Base-by-base conservation (phyloP, 495 filamentous ascomycete species). In the Aspergillus haitiensis region DNA sequence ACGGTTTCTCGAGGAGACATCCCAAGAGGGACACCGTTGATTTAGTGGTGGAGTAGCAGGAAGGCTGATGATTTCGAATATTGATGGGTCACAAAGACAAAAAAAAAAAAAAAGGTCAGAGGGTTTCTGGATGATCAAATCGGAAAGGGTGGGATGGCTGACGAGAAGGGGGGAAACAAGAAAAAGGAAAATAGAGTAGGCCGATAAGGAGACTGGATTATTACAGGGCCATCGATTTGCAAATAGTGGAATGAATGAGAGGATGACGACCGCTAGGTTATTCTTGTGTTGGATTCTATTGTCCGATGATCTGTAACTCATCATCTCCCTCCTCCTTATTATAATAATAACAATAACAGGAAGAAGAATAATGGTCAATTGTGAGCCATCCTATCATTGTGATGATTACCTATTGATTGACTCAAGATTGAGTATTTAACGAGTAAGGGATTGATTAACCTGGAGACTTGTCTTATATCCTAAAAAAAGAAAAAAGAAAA, bases 21-120 rank as follows among this genome's bases (percentile, higher is more conserved):
- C 42, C 12, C 6, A 46, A 46, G 7, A 47, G 44, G 44, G 44
- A 18, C 42, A 46, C 42, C 12, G 15, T 21, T 47, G 44, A 21
- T 18, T 21, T 2, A 15, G 15, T 7, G 44, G 44, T 47, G 44
- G 44, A 47, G 44, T 21, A 47, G n/a, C 44, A 21, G 44, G 44
- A 21, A 47, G 6, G 16, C 9, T 9, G 11, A 47, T 27, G 21
- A 27, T 27, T 47, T 21, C 6, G 16, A 47, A 16, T 27, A 27
- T 27, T 47, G 44, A 47, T 47, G 44, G 44, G 21, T 47, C 44
- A 47, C 15, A 47, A 47, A 47, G 21, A 16, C 6, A 16, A 47
- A 18, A 47, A 18, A 21, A 11, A 11, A 42, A 42, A 21, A 7
- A 18, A 16, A 18, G 21, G 21, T 27, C 21, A 27, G 21, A 27